These are phyloP conservation scores for Alternaria ventricosa DNA, from an alignment of 2,329 filamentous ascomycete genomes.

Conservation along the genomic window DNA sequence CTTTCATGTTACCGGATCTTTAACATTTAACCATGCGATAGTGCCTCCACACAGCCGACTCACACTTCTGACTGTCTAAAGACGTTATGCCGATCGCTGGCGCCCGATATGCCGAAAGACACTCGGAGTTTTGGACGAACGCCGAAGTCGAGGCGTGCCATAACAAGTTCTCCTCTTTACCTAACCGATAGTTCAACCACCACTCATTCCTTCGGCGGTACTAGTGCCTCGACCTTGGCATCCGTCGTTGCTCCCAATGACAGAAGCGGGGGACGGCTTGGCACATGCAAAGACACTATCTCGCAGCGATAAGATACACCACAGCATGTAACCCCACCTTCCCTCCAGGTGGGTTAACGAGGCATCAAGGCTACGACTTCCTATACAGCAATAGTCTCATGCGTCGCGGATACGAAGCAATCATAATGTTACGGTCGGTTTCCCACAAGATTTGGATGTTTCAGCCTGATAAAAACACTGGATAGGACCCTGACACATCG, in stretches of 20 bases:
- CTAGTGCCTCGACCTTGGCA: background rate
- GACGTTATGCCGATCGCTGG: background rate
- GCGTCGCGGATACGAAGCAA: background rate
- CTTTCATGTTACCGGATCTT: background rate
- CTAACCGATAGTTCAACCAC: background rate
- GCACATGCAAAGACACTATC: constrained; percentile 2
- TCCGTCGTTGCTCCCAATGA: background rate
- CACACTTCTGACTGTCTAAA: background rate
- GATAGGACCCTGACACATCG: background rate
- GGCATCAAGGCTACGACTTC: background rate
- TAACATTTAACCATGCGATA: background rate
- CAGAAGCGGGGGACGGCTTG: background rate
- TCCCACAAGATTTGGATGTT: background rate
- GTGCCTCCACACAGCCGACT: background rate
- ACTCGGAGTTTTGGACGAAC: background rate
- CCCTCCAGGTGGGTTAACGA: background rate
- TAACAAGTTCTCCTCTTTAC: background rate
- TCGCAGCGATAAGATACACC: constrained; percentile 4
- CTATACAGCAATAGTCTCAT: background rate
- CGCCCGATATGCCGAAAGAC: background rate
- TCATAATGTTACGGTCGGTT: background rate
- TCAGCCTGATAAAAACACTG: background rate
- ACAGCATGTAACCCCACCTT: background rate
- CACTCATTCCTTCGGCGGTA: background rate
- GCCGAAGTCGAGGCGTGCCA: background rate